Evolutionary conservation across 345 rosid species (phyloP).

Genomic region (Salix koriyanagi): DNA sequence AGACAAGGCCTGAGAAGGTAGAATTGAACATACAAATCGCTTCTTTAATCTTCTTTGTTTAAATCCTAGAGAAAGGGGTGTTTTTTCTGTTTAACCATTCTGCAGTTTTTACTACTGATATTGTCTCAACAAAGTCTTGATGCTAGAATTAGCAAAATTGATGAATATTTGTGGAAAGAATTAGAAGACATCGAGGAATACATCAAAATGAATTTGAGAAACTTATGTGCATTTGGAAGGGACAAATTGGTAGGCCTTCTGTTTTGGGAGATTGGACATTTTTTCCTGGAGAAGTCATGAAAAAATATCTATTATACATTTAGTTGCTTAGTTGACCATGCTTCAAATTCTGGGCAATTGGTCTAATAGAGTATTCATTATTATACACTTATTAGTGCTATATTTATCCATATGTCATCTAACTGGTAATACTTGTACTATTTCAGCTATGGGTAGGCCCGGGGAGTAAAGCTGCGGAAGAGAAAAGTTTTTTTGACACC

Average conservation of each 20-base stretch:
- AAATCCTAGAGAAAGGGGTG: not conserved
- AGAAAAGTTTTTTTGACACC: constrained; percentile 81
- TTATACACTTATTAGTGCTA: not conserved
- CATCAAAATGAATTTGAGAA: not conserved
- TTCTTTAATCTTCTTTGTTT: not conserved
- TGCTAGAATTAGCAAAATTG: not conserved
- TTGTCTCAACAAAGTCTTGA: not conserved
- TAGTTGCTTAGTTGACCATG: not conserved
- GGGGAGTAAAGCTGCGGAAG: constrained; percentile 90
- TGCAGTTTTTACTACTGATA: not conserved
- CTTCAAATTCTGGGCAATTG: not conserved
- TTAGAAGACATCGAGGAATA: not conserved
- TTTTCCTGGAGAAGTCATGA: not conserved
- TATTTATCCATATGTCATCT: not conserved
- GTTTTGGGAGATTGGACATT: not conserved
- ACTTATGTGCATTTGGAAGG: not conserved
- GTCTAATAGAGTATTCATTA: not conserved
- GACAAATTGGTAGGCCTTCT: not conserved
- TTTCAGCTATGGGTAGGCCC: constrained; percentile 97
- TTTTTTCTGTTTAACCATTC: not conserved
- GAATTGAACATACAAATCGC: not conserved
- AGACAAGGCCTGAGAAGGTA: constrained; percentile 98
- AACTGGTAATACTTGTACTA: constrained; percentile 17
- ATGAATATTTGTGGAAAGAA: not conserved
- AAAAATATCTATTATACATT: not conserved